phyloP scores from a whole-genome alignment of 148 eudicot genomes.

The Euryodendron excelsum region DNA sequence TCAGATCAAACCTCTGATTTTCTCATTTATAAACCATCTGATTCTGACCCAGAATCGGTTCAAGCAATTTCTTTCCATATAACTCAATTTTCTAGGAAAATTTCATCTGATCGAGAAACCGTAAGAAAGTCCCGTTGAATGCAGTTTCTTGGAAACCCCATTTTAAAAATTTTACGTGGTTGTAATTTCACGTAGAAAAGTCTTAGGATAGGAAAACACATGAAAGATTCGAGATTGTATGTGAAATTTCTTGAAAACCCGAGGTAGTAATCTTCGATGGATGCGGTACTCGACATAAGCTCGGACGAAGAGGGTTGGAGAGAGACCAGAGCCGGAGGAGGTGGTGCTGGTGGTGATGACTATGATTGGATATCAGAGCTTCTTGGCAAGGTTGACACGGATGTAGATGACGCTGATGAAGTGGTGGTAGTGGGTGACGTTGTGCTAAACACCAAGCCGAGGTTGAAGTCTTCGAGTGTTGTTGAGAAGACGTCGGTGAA shows the following conservation, averaged over 20 bases:
- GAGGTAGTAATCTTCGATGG: not conserved
- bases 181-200: not conserved
- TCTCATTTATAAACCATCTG: not conserved
- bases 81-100: not conserved
- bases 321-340: not conserved
- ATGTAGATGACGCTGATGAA: conserved; percentile 41
- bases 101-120: not conserved
- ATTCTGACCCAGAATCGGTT: not conserved
- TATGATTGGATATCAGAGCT: conserved; percentile 47
- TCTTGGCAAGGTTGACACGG: conserved; percentile 6
- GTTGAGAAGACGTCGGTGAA: not conserved
- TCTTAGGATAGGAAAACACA: not conserved
- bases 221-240: not conserved
- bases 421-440: conserved; percentile 51
- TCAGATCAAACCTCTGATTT: too few species aligned
- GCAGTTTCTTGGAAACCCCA: not conserved
- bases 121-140: not conserved
- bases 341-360: conserved; percentile 29
- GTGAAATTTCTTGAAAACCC: not conserved
- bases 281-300: conserved; percentile 47
- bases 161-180: not conserved
- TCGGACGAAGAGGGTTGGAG: conserved; percentile 70
- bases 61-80: not conserved
- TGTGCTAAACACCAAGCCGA: conserved; percentile 31
- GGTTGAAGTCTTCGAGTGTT: conserved; percentile 6